Percentiles rank a stretch among this genome's conserved stretches.
Evolutionary conservation across 805 yeast species (phyloP).

Genomic region (Saccharomycopsis sp.): DNA sequence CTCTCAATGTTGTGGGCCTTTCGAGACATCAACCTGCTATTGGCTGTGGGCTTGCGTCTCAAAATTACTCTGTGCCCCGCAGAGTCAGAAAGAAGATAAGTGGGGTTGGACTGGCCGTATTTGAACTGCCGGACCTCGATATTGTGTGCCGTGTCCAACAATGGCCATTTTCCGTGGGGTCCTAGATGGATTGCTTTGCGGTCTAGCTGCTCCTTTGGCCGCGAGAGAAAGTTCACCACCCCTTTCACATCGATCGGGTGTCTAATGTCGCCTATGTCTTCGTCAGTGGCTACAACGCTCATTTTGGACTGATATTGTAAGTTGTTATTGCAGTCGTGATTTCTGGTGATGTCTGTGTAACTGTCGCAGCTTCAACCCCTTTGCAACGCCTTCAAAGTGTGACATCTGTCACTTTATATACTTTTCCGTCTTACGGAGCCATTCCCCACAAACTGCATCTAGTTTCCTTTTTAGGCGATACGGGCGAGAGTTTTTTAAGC

Average conservation of each 20-base stretch:
- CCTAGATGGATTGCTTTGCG: constrained; percentile 21
- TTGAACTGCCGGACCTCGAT: constrained; percentile 42
- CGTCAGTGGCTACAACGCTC: constrained; percentile 28
- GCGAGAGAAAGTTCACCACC: constrained; percentile 26
- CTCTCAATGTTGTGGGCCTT: constrained; percentile 60
- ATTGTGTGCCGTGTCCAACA: constrained; percentile 26
- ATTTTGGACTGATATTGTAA: too few relatives aligned
- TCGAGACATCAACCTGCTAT: constrained; percentile 41
- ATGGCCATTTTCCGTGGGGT: constrained; percentile 22
- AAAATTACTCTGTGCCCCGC: constrained; percentile 38
- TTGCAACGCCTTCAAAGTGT: neutral
- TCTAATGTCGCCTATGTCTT: constrained; percentile 28
- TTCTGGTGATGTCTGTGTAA: too few relatives aligned
- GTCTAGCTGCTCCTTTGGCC: neutral
- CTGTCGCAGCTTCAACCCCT: neutral
- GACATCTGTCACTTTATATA: neutral
- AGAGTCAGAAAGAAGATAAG: constrained; percentile 43
- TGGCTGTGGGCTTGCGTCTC: constrained; percentile 50
- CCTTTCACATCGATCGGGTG: constrained; percentile 26
- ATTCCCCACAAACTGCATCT: neutral
- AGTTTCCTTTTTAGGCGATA: neutral
- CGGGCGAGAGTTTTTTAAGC: neutral
- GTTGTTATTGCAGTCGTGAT: neutral
- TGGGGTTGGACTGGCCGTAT: constrained; percentile 61
- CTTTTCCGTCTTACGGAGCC: neutral